phyloP scores from a whole-genome alignment of 2,329 filamentous ascomycete genomes.

The Alternaria sp. region DNA sequence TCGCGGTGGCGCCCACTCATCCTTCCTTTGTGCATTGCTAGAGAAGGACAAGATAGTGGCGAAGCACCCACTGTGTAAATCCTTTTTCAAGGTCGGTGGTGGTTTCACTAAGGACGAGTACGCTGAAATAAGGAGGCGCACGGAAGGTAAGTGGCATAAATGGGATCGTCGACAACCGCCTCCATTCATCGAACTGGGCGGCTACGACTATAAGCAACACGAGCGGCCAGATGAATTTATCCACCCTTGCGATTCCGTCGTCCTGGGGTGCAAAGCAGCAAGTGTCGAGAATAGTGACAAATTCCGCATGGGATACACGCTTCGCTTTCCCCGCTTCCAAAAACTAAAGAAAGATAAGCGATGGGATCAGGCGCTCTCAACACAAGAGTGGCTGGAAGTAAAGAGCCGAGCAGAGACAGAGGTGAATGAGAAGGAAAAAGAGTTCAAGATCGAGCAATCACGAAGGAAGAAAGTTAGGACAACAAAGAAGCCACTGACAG shows the following conservation, averaged over 20 bases:
- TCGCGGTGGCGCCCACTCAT: constrained; percentile 81
- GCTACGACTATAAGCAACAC: constrained; percentile 34
- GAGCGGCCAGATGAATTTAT: constrained; percentile 95
- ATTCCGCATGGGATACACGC: constrained; percentile 77
- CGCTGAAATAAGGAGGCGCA: constrained; percentile 78
- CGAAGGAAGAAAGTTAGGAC: constrained; percentile 69
- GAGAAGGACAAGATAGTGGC: constrained; percentile 67
- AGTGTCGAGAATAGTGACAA: constrained; percentile 76
- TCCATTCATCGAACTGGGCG: constrained; percentile 77
- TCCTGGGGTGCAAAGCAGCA: constrained; percentile 87
- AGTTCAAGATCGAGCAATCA: constrained; percentile 74
- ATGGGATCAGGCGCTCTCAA: constrained; percentile 80
- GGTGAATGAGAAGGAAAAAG: constrained; percentile 63
- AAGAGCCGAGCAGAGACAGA: constrained; percentile 71
- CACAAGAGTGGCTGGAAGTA: constrained; percentile 77
- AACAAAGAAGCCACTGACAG: constrained; percentile 71
- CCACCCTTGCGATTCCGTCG: constrained; percentile 82
- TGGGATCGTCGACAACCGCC: constrained; percentile 84
- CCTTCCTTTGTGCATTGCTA: constrained; percentile 87
- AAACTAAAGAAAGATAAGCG: constrained; percentile 79
- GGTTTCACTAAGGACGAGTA: constrained; percentile 89
- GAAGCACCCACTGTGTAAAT: constrained; percentile 78
- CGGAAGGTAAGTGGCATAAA: constrained; percentile 87
- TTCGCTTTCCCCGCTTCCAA: constrained; percentile 92
- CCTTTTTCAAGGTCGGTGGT: constrained; percentile 98